Evolutionary conservation across 2,329 filamentous ascomycete genomes (phyloP).

Genomic region (Ceratocystiopsis sp.): DNA sequence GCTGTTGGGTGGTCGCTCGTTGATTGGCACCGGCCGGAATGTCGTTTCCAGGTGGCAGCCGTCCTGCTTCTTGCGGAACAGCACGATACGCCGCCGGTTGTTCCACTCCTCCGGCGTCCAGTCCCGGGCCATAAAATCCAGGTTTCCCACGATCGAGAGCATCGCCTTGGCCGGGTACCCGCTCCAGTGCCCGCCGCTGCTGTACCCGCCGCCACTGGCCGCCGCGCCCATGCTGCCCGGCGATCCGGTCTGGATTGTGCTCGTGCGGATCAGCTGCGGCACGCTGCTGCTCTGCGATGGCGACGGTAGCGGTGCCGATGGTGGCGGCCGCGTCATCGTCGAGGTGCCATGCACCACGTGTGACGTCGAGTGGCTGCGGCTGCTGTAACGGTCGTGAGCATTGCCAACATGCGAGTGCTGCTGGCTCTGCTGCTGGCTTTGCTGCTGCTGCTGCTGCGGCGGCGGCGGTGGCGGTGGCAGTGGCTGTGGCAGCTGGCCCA

Average conservation of each 20-base stretch:
- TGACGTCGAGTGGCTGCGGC: slow-evolving; percentile 22
- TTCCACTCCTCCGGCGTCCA: slow-evolving; percentile 75
- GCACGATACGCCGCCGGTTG: slow-evolving; percentile 65
- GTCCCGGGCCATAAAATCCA: slow-evolving; percentile 64
- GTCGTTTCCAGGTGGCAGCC: slow-evolving; percentile 67
- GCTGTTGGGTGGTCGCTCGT: slow-evolving; percentile 65
- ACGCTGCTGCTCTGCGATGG: slow-evolving; percentile 17
- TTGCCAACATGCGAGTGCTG: slow-evolving; percentile 5
- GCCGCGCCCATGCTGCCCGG: slow-evolving; percentile 8
- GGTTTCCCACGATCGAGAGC: slow-evolving; percentile 70
- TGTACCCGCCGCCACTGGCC: slow-evolving; percentile 21
- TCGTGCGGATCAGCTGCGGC: slow-evolving; percentile 38
- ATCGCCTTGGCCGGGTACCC: slow-evolving; percentile 73
- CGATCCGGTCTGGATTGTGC: slow-evolving; percentile 26
- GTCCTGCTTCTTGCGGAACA: slow-evolving; percentile 68
- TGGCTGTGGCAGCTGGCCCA: neutral
- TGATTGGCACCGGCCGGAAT: slow-evolving; percentile 63
- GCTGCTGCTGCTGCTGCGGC: slow-evolving; percentile 3
- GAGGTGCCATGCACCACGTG: slow-evolving; percentile 25
- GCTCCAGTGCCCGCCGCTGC: slow-evolving; percentile 64
- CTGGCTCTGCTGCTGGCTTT: slow-evolving; percentile 4
- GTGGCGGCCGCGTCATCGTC: slow-evolving; percentile 25
- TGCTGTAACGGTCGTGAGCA: slow-evolving; percentile 8
- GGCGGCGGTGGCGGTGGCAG: neutral
- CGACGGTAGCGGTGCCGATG: slow-evolving; percentile 32